These are phyloP conservation scores for Mortierella polycephala DNA, from an alignment of 371 early-diverging fungal genomes.

Conservation along the genomic window DNA sequence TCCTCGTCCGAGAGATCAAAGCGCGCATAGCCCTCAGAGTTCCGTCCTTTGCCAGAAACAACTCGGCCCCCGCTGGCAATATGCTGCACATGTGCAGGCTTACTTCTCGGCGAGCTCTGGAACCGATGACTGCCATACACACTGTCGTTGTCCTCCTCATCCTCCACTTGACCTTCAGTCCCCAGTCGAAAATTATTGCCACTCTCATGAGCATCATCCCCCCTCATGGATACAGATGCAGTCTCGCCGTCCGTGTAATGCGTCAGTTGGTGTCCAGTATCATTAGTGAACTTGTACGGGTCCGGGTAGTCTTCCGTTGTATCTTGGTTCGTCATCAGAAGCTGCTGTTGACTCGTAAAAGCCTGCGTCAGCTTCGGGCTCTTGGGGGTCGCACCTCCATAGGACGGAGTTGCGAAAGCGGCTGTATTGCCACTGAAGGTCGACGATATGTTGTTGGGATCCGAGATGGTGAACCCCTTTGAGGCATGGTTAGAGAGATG, in stretches of 20 bases:
- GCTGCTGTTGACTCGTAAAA: constrained; percentile 13
- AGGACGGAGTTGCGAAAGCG: background rate
- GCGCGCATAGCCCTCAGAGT: constrained; percentile 42
- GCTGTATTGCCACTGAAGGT: background rate
- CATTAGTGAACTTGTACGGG: constrained; percentile 43
- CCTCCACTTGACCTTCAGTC: background rate
- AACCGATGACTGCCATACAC: constrained; percentile 46
- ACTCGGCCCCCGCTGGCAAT: constrained; percentile 22
- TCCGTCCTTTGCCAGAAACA: constrained; percentile 19
- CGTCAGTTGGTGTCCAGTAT: constrained; percentile 25
- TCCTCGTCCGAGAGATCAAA: constrained; percentile 40
- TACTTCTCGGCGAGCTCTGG: constrained; percentile 6
- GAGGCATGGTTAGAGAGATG: constrained; percentile 49
- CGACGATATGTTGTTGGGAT: constrained; percentile 11
- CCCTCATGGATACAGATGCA: background rate
- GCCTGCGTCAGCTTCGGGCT: constrained; percentile 23
- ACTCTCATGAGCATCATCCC: background rate
- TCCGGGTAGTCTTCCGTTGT: constrained; percentile 16
- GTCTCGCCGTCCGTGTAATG: constrained; percentile 10
- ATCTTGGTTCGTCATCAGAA: background rate
- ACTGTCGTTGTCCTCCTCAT: constrained; percentile 34
- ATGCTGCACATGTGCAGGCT: background rate
- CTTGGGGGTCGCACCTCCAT: constrained; percentile 6
- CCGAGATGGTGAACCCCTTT: constrained; percentile 45
- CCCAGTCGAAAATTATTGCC: background rate